Base-by-base conservation (phyloP, 768 basidiomycete genomes). In the Russula ochroleuca region DNA sequence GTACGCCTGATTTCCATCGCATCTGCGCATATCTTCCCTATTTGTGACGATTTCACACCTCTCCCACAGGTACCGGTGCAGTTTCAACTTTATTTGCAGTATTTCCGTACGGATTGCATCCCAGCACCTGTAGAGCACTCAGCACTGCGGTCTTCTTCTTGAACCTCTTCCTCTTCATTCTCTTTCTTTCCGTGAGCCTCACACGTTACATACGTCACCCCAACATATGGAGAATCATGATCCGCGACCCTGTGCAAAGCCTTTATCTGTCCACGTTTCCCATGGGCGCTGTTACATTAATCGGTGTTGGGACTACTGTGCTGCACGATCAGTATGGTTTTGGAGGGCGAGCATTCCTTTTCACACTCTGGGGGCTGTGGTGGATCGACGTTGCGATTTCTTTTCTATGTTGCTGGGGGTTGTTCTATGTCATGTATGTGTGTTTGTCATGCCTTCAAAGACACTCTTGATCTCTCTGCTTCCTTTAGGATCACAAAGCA, bases 381-480 rank as follows among this genome's bases (percentile, higher is more conserved):
- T 90, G 87, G 88, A 50, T 84, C 45, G 85, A 88, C 66, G 74
- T 83, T 1, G 73, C 74, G 0, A 58, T 88, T 14, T 85, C 88
- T 0, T 67, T 83, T 15, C 15, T 82, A 37, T 85, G 85, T 68
- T 83, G 80, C 60, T 85, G 86, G 75, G 80, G 83, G 10, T 75
- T 85, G 41, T 71, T 89, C 1, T 84, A 90, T 67, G 71, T 82
- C 57, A 90, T 92, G 89, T 90, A 62, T 56, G 85, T 17, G 3
- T 4, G 33, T 28, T 52, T 19, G 28, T 31, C 43, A 35, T 47
- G 21, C 17, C 6, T 11, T 45, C 15, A 7, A 61, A 13, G 6
- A 9, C 33, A n/a, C 1, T 19, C 33, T 23, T 15, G 10, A 17
- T 43, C 59, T 33, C 28, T 45, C 13, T 25, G 19, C 4, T 31